A percentile compares a stretch with the other conserved stretches of the same genome.
These are phyloP conservation scores for Alnus glutinosa DNA, from an alignment of 306 rosid genomes.

Conservation along the genomic window DNA sequence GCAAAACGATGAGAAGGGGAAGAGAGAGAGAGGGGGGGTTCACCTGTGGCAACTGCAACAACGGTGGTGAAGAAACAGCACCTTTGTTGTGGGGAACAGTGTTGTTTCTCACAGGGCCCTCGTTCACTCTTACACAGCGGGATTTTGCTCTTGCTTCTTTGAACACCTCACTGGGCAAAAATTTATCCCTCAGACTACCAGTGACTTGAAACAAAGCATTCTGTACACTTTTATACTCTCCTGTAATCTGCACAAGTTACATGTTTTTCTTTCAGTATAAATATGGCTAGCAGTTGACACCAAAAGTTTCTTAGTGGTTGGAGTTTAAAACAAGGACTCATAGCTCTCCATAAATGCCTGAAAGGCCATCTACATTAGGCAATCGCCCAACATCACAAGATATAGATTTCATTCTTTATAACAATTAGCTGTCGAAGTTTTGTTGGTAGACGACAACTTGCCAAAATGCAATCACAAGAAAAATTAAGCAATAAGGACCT, in stretches of 20 bases:
- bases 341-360: slow-evolving; percentile 12
- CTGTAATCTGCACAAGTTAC: slow-evolving; percentile 52
- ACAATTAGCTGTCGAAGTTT: slow-evolving; percentile 7
- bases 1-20: slow-evolving; percentile 10
- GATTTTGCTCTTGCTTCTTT: slow-evolving; percentile 32
- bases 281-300: slow-evolving; percentile 20
- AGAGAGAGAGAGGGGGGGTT: slow-evolving; percentile 1
- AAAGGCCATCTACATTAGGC: slow-evolving; percentile 11
- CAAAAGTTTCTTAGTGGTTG: slow-evolving; percentile 14
- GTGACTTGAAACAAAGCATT: slow-evolving; percentile 54
- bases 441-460: not conserved
- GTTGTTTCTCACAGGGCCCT: slow-evolving; percentile 30
- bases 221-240: slow-evolving; percentile 49
- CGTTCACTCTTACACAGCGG: slow-evolving; percentile 16
- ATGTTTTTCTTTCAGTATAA: slow-evolving; percentile 23
- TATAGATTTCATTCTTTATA: not conserved
- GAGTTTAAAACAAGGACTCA: slow-evolving; percentile 17
- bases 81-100: slow-evolving; percentile 23
- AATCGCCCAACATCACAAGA: slow-evolving; percentile 19
- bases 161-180: slow-evolving; percentile 30
- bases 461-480: not conserved
- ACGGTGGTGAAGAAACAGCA: slow-evolving; percentile 28
- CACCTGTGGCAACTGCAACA: slow-evolving; percentile 41
- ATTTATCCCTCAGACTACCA: slow-evolving; percentile 42
- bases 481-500: slow-evolving; percentile 15